phyloP scores from a whole-genome alignment of 2,329 filamentous ascomycete genomes.

The Botryosphaeria dothidea region DNA sequence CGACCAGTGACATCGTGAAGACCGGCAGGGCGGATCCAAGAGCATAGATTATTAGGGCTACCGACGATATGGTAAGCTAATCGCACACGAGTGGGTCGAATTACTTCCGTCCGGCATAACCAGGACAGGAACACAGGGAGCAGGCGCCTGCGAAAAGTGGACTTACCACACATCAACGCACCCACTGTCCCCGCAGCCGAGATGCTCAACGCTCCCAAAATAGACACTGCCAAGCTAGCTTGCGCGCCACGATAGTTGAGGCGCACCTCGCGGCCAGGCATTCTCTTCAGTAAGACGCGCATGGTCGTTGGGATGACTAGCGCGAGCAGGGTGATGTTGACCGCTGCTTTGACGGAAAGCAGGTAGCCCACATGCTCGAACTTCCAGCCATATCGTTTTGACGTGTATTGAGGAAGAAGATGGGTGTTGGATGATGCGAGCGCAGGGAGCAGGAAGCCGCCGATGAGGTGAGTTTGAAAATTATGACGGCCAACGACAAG shows the following conservation, averaged over 20 bases:
- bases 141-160: neutral
- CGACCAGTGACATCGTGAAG: constrained; percentile 40
- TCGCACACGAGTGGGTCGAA: neutral
- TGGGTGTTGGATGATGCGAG: constrained; percentile 41
- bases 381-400: constrained; percentile 40
- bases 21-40: constrained; percentile 40
- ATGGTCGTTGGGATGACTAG: constrained; percentile 37
- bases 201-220: constrained; percentile 36
- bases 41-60: constrained; percentile 39
- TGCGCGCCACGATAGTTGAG: constrained; percentile 36
- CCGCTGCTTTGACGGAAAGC: constrained; percentile 38
- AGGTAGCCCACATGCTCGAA: constrained; percentile 40
- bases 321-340: constrained; percentile 37
- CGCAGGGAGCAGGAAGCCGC: constrained; percentile 36
- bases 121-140: neutral
- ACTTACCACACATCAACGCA: constrained; percentile 33
- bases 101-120: too few relatives aligned
- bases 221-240: constrained; percentile 33
- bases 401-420: constrained; percentile 40
- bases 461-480: constrained; percentile 34
- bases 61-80: neutral
- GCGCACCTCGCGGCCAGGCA: neutral
- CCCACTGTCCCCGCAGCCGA: constrained; percentile 34
- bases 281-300: constrained; percentile 26
- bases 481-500: constrained; percentile 23